phyloP scores from a whole-genome alignment of 2,329 filamentous ascomycete genomes.

The Arthrobotrys sinensis region DNA sequence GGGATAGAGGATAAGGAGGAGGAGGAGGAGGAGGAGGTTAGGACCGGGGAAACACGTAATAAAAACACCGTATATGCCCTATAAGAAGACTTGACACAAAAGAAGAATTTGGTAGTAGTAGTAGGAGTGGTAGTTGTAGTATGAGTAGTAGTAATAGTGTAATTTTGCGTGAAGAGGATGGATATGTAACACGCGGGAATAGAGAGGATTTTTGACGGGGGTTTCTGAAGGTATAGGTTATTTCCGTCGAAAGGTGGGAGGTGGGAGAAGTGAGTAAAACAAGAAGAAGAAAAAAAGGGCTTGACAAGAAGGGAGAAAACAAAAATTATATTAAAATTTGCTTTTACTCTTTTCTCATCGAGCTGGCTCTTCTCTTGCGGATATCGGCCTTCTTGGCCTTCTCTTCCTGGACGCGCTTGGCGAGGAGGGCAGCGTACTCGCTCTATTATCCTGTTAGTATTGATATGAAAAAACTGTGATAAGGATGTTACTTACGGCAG shows the following conservation, averaged over 20 bases:
- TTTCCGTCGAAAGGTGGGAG: constrained; percentile 10
- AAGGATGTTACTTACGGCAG: constrained; percentile 81
- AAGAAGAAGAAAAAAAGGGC: constrained; percentile 7
- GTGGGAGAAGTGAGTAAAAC: neutral
- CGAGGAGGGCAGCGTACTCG: constrained; percentile 95
- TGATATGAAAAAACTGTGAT: constrained; percentile 1
- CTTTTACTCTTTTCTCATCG: constrained; percentile 85
- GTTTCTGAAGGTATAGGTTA: constrained; percentile 7
- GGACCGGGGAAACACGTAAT: constrained; percentile 40
- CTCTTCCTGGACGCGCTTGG: constrained; percentile 97
- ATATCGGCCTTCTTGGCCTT: constrained; percentile 93
- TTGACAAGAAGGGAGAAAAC: constrained; percentile 63
- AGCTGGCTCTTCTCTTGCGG: constrained; percentile 97
- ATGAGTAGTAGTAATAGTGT: constrained; percentile 15
- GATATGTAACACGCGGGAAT: constrained; percentile 37
- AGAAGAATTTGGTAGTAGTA: constrained; percentile 25
- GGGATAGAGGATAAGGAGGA: constrained; percentile 28
- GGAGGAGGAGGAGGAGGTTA: constrained; percentile 17
- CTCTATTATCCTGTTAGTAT: constrained; percentile 74
- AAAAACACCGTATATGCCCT: constrained; percentile 59
- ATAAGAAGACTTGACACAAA: constrained; percentile 59
- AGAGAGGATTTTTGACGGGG: neutral
- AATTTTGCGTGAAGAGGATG: constrained; percentile 19
- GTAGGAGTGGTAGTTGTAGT: constrained; percentile 14
- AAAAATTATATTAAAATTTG: constrained; percentile 56